Conservation (phyloP, 306 rosid species). For the Medicago lupulina region DNA sequence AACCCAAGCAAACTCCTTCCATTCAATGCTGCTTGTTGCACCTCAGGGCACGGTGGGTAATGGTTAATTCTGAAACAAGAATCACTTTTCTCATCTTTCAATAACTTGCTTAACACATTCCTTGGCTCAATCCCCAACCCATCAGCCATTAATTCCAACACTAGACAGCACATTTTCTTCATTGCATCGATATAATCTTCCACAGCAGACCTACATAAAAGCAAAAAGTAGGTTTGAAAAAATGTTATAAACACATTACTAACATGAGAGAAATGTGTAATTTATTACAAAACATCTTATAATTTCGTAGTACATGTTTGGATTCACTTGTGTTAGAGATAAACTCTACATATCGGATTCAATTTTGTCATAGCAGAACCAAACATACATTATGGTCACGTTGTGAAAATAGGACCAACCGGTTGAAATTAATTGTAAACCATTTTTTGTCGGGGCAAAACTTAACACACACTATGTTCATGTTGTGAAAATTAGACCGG, state of each 20-base stretch:
- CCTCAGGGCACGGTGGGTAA: slow-evolving; percentile 72
- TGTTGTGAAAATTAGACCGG: too few relatives aligned
- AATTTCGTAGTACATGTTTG: too few relatives aligned
- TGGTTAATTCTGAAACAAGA: slow-evolving; percentile 71
- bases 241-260: not conserved
- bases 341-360: too few relatives aligned
- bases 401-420: too few relatives aligned
- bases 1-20: slow-evolving; percentile 70
- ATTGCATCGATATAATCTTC: slow-evolving; percentile 55
- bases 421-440: too few relatives aligned
- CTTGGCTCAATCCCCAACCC: slow-evolving; percentile 60
- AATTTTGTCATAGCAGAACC: too few relatives aligned
- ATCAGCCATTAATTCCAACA: slow-evolving; percentile 69
- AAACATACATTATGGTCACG: too few relatives aligned
- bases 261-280: not conserved
- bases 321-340: too few relatives aligned
- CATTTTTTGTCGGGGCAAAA: too few relatives aligned
- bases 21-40: slow-evolving; percentile 48
- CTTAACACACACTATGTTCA: too few relatives aligned
- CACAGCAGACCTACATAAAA: slow-evolving; percentile 48
- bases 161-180: slow-evolving; percentile 57
- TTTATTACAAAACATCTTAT: too few relatives aligned
- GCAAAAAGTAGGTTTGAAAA: not conserved
- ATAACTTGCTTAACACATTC: slow-evolving; percentile 55
- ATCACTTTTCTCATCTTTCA: slow-evolving; percentile 71